These are phyloP conservation scores for Neopestalotiopsis clavispora DNA, from an alignment of 2,329 filamentous ascomycete species.

Conservation along the genomic window DNA sequence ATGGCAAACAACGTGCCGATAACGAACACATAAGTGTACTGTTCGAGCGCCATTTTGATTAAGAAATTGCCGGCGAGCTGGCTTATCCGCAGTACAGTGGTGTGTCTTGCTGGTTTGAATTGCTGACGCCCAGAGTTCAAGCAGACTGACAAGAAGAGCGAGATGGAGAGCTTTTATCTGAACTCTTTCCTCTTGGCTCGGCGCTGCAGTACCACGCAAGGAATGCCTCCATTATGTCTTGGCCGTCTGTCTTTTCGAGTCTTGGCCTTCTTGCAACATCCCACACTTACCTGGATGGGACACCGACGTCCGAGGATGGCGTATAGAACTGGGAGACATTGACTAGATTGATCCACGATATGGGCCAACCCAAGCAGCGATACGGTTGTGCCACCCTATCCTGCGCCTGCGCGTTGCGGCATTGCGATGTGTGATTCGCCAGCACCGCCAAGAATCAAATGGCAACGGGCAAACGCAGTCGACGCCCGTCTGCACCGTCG, in stretches of 20 bases:
- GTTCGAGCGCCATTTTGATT: conserved; percentile 58
- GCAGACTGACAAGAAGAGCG: neutral
- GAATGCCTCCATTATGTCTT: neutral
- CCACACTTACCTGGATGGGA: conserved; percentile 10
- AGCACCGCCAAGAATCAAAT: neutral
- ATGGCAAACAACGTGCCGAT: conserved; percentile 78
- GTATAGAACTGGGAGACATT: conserved; percentile 4
- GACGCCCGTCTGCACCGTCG: neutral
- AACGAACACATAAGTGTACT: conserved; percentile 75
- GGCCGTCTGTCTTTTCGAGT: neutral
- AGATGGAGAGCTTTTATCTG: conserved; percentile 12
- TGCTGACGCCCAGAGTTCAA: neutral
- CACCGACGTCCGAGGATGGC: conserved; percentile 11
- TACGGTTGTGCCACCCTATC: conserved; percentile 5
- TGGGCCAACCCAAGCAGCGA: neutral
- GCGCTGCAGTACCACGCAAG: neutral
- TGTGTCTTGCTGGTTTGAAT: neutral
- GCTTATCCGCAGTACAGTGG: conserved; percentile 3
- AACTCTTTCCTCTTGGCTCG: neutral
- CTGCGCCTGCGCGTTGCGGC: conserved; percentile 6
- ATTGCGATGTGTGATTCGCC: conserved; percentile 3
- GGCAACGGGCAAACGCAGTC: conserved; percentile 4
- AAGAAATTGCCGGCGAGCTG: conserved; percentile 5
- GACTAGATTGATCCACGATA: neutral
- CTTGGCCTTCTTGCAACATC: neutral